Evolutionary conservation across 169 alveolate genomes (phyloP), one percentile per base, ranked within the genome.

Genomic region (Plasmodium gaboni): DNA sequence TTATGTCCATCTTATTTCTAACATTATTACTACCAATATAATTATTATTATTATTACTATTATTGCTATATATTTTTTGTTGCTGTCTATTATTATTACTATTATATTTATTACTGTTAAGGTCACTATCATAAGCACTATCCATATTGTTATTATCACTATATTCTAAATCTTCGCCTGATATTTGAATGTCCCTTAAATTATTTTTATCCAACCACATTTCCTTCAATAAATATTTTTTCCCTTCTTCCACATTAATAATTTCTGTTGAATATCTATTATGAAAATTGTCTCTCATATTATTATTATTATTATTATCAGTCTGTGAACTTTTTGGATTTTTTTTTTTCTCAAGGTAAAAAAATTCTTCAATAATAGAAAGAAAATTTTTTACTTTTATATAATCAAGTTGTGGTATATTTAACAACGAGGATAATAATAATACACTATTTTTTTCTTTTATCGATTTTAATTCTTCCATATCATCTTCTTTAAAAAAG

Each of bases 361-460:
- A 78, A 64, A 78, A 78, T 51, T 78, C 89, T 24, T 78, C 78
- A 65, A 78, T 78, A 44, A 78, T 78, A 5, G 74, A 19, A 26
- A 78, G 53, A 65, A 78, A 78, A 26, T 64, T 65, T 50, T 78
- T 64, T 24, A 78, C 67, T 78, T 78, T 48, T 38, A 78, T 28
- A 59, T 78, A 78, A 51, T 78, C 67, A 15, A 78, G 10, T 65
- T 78, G 89, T 5, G 89, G 89, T 22, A 78, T 65, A 44, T 78
- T 65, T 44, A 78, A 59, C 53, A 78, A 65, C 2, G 89, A 57
- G 7, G 89, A 78, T 48, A 78, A 78, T 53, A 78, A 59, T 44
- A 78, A 51, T 4, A 78, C 53, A 50, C 80, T 78, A 24, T 78
- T 78, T 51, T 78, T 78, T 48, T 78, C 89, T 46, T 78, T 78